Percentiles rank a stretch among this genome's conserved stretches.
These are phyloP conservation scores for Gracilaria vermiculophylla DNA, from an alignment of 23 red algal species.

Conservation along the genomic window DNA sequence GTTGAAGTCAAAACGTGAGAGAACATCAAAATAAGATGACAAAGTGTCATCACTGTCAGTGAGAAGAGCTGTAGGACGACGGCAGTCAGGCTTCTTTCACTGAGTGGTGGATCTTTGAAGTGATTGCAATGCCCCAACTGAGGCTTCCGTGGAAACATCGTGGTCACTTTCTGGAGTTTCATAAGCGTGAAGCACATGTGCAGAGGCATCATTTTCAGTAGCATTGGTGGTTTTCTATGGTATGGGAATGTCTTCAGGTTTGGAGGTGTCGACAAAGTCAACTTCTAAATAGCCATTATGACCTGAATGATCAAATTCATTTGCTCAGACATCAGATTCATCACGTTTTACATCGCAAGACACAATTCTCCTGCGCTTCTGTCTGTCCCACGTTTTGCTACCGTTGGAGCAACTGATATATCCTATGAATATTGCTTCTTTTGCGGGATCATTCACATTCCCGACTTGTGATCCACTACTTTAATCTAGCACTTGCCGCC, in stretches of 20 bases:
- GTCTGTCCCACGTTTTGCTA: background rate
- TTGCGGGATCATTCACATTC: background rate
- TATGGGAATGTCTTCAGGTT: no score
- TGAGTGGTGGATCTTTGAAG: background rate
- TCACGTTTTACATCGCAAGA: constrained; percentile 7
- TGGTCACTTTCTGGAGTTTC: background rate
- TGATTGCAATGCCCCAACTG: background rate
- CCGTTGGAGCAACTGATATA: background rate
- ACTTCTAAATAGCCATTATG: no score
- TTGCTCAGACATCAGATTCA: no score
- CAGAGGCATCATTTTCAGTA: background rate
- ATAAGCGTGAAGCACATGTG: background rate
- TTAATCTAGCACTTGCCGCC: constrained; percentile 12
- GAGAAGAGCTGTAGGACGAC: background rate
- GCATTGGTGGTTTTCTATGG: no score
- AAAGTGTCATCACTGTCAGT: constrained; percentile 15
- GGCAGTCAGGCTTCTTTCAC: background rate
- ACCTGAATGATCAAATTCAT: no score
- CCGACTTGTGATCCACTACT: background rate
- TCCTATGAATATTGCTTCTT: constrained; percentile 16
- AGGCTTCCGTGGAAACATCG: background rate
- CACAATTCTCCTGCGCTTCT: background rate
- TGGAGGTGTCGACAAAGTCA: no score
- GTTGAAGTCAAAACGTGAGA: constrained; percentile 11
- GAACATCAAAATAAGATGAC: constrained; percentile 3